These are phyloP conservation scores for Saturnispora ahearnii DNA, from an alignment of 805 yeast species.

Conservation along the genomic window DNA sequence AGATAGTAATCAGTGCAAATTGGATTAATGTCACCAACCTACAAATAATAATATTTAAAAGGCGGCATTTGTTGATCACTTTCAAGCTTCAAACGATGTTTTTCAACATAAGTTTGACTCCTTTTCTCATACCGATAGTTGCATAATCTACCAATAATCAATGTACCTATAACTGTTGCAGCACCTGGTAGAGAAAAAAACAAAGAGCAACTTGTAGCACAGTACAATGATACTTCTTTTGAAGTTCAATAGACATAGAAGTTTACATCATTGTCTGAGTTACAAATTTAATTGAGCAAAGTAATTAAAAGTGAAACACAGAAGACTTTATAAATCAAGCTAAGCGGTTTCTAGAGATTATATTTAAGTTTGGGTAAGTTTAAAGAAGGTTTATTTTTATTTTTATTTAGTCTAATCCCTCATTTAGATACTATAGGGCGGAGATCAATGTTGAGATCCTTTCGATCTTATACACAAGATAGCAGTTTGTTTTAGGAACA, in stretches of 20 bases:
- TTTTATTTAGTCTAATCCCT: conserved; percentile 27
- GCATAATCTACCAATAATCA: conserved; percentile 47
- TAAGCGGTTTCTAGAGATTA: conserved; percentile 23
- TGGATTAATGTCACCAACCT: neutral
- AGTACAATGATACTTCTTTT: conserved; percentile 39
- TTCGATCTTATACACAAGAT: conserved; percentile 53
- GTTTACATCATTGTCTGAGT: conserved; percentile 66
- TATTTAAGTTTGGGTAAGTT: conserved; percentile 14
- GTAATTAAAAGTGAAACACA: conserved; percentile 38
- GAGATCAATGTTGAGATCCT: conserved; percentile 34
- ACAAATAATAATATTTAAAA: conserved; percentile 3
- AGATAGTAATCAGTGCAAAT: conserved; percentile 27
- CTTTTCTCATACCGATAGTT: conserved; percentile 40
- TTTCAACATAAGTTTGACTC: conserved; percentile 25
- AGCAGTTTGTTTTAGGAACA: conserved; percentile 65
- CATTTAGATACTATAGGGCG: conserved; percentile 26
- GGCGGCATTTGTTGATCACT: neutral
- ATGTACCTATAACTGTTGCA: conserved; percentile 53
- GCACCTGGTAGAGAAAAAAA: conserved; percentile 68
- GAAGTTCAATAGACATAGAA: conserved; percentile 48
- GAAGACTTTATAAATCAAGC: conserved; percentile 12
- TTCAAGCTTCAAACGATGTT: conserved; percentile 11
- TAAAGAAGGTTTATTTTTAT: conserved; percentile 15
- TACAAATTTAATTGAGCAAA: conserved; percentile 56
- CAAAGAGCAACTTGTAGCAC: conserved; percentile 58